A percentile compares a stretch with the other conserved stretches of the same genome.
Evolutionary conservation across 495 filamentous ascomycete genomes (phyloP).

Genomic region (Terfezia boudieri): DNA sequence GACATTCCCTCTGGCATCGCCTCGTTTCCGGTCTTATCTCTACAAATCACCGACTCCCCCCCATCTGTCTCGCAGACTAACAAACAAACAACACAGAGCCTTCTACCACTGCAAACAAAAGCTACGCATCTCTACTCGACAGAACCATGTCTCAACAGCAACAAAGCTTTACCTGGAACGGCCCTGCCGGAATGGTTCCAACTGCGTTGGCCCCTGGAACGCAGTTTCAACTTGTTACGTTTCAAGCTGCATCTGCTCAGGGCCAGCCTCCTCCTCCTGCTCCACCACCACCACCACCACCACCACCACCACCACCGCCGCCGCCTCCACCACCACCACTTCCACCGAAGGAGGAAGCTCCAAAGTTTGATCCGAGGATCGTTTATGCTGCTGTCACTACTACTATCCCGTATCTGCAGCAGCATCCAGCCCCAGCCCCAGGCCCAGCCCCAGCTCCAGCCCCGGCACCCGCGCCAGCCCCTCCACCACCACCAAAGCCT

Average conservation of each 20-base stretch:
- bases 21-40: too few species aligned
- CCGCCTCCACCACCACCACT: neutral
- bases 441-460: neutral
- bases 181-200: neutral
- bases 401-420: neutral
- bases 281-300: neutral
- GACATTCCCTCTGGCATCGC: too few species aligned
- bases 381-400: neutral
- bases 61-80: too few species aligned
- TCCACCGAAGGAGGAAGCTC: neutral
- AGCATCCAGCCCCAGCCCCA: neutral
- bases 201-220: neutral
- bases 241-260: neutral
- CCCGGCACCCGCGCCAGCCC: neutral
- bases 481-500: neutral
- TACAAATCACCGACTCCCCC: too few species aligned
- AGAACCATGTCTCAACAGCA: too few species aligned
- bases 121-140: too few species aligned
- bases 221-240: neutral
- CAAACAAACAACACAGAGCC: too few species aligned
- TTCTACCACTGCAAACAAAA: too few species aligned
- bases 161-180: too few species aligned
- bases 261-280: neutral
- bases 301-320: neutral
- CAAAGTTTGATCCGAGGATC: neutral